Conservation (phyloP, 306 rosid species). For the Glycine soja region DNA sequence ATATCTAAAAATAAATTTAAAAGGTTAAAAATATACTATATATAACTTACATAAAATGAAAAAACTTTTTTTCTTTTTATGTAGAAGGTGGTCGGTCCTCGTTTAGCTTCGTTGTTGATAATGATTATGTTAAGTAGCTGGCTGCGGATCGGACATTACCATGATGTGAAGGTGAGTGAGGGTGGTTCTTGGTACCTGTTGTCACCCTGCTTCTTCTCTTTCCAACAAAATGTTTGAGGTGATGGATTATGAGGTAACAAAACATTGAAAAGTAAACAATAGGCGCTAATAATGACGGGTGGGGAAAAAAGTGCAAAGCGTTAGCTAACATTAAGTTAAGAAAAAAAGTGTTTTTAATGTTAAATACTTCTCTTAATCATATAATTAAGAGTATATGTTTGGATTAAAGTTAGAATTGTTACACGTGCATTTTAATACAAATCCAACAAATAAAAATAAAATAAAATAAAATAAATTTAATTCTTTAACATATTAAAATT, state of each 20-base stretch:
- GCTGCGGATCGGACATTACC: not conserved
- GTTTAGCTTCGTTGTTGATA: slow-evolving; percentile 3
- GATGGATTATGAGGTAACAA: not conserved
- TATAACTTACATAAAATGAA: not conserved
- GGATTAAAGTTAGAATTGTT: too few species aligned
- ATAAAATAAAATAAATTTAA: too few species aligned
- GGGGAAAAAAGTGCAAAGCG: not conserved
- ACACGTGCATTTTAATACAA: too few species aligned
- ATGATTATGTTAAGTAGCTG: not conserved
- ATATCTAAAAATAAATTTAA: not conserved
- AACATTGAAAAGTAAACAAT: not conserved
- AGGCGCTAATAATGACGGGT: not conserved
- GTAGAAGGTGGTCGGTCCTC: slow-evolving; percentile 46
- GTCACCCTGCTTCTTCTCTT: not conserved
- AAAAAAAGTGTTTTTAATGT: too few species aligned
- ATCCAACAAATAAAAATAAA: too few species aligned
- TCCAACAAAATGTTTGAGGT: not conserved
- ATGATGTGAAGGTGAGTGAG: slow-evolving; percentile 8
- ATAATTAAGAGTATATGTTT: too few species aligned
- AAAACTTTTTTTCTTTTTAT: not conserved
- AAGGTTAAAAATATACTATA: not conserved
- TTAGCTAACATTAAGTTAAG: too few species aligned
- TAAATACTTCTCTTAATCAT: too few species aligned
- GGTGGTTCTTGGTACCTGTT: not conserved
- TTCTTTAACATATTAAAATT: too few species aligned